A percentile compares a stretch with the other conserved stretches of the same genome.
phyloP scores from a whole-genome alignment of 768 basidiomycete genomes.

The Cantharellus anzutake region DNA sequence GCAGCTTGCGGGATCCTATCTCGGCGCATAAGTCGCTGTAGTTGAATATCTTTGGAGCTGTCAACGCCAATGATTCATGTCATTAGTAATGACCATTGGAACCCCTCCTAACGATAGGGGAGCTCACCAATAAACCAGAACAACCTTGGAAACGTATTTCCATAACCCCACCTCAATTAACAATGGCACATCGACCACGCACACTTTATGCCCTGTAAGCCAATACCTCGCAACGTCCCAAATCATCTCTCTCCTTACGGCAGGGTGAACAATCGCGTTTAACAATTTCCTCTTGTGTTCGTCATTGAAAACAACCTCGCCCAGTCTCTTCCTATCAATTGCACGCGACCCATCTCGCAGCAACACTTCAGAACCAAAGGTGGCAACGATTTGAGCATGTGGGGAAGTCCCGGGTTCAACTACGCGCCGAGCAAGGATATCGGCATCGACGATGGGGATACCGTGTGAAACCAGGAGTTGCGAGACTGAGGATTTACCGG shows the following conservation, averaged over 20 bases:
- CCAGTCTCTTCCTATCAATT: conserved; percentile 69
- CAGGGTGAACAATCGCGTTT: conserved; percentile 81
- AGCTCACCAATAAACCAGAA: conserved; percentile 69
- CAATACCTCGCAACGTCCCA: conserved; percentile 48
- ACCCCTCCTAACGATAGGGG: not conserved
- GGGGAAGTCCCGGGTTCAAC: conserved; percentile 78
- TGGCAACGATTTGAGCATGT: conserved; percentile 41
- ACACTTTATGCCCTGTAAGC: conserved; percentile 58
- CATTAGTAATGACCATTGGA: not conserved
- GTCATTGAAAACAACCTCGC: conserved; percentile 70
- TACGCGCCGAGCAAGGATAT: conserved; percentile 88
- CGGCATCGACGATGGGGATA: conserved; percentile 85
- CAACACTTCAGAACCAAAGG: conserved; percentile 57
- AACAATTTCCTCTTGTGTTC: conserved; percentile 46
- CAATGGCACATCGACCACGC: conserved; percentile 79
- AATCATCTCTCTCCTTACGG: conserved; percentile 63
- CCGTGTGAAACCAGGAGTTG: conserved; percentile 39
- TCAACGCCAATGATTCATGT: not conserved
- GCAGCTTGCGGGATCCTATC: conserved; percentile 46
- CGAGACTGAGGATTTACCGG: conserved; percentile 90
- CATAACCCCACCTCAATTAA: conserved; percentile 78
- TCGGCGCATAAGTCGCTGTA: conserved; percentile 61
- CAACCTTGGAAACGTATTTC: conserved; percentile 62
- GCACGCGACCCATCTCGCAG: conserved; percentile 33
- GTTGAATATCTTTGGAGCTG: conserved; percentile 69